Base-by-base conservation (phyloP, 495 filamentous ascomycete genomes). In the Chaetomidium leptoderma region DNA sequence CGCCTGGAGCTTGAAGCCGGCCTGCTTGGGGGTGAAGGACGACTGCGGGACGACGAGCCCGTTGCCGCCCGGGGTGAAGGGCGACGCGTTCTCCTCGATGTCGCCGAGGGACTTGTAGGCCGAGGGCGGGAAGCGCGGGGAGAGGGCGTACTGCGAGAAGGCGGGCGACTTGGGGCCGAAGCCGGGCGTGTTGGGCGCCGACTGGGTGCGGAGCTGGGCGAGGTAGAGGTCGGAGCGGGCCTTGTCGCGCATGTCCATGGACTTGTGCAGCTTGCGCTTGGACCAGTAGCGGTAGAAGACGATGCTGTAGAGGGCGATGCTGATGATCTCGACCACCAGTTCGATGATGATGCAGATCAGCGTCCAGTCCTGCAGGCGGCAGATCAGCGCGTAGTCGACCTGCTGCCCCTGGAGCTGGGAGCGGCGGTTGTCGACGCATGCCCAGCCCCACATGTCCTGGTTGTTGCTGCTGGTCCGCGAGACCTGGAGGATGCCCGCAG, bases 321-420 rank as follows among this genome's bases (percentile, higher is more conserved):
- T 89, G 72, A 99, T 83, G 63, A 87, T 78, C 71, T 99, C 93
- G 61, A 99, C 81, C 53, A 95, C 88, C 61, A 99, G 81, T 76
- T 99, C 93, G 74, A 99, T 97, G 67, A 99, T 88, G 68, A 88
- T 88, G 78, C 93, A 99, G 64, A 99, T 86, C 47, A 99, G 83
- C 19, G 87, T 83, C 93, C 93, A 99, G 74, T 96, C 90, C 81
- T 93, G 90, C 58, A 97, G 82, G 68, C 93, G 89, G 78, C 93
- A 99, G 65, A 97, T 81, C n/a, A 99, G 84, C 45, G 81, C 82
- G 73, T 97, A 99, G 72, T 91, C 81, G 58, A 99, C 81, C 49
- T 90, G 83, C 24, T 90, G 72, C 56, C 82, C 69, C 70, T 90
- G 96, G 24, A 44, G 23, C 95, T 71, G 56, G 88, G 84, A 72